Evolutionary conservation across 2,329 filamentous ascomycete genomes (phyloP), one percentile per base, ranked within the genome.

Genomic region (Penicillium decumbens): DNA sequence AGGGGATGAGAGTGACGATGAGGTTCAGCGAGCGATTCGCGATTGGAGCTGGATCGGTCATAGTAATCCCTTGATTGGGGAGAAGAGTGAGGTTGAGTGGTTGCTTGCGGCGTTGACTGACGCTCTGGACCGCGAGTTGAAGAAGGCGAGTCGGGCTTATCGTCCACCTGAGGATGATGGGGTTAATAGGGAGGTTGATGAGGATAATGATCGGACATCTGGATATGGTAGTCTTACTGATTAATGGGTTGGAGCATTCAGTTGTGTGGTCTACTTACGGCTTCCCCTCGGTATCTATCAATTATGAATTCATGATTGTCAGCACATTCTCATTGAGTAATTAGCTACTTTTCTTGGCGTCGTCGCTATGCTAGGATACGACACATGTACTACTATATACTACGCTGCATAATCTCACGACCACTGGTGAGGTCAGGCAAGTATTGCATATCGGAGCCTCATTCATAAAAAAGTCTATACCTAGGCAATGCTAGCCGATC

Each of bases 51-150:
- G 72, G 72, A 64, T 74, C 23, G 69, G 68, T 27, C 61, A 61
- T 35, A 59, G 58, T 27, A 72, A 66, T 54, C 72, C 72, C 2
- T 55, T 73, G 30, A 63, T 74, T 53, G 68, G 69, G 4, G 63
- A 72, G 25, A 72, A 69, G 45, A 66, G 66, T 42, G 73, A 75
- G 56, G 65, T 72, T 25, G 65, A 72, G 49, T 75, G 72, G 73
- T 57, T 75, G 12, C 55, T 75, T 28, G 64, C 69, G 47, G 65
- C 66, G 33, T 52, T 75, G 41, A 65, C 70, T 20, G 58, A 66
- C 28, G 67, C 62, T 8, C 52, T 75, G 40, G 71, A 75, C 51
- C 55, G 59, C 25, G 72, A 69, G 48, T 58, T 75, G 45, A 65
- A 52, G 15, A 44, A 30, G 18, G 64, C 69, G 50, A 63, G 60